phyloP scores from a whole-genome alignment of 1,284 basidiomycete genomes.

The Lentinula novae-zelandiae region DNA sequence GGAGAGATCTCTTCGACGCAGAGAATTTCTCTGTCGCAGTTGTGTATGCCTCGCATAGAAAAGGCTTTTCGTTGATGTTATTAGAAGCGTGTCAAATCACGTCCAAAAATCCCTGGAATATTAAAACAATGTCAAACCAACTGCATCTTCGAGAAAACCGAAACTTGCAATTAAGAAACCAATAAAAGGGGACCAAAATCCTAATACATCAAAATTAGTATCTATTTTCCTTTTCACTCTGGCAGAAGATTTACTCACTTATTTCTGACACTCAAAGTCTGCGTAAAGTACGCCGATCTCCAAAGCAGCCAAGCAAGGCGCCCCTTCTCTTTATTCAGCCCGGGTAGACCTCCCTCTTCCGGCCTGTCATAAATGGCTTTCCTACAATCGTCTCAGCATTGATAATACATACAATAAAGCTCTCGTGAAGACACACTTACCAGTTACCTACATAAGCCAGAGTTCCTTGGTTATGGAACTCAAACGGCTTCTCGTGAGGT shows the following conservation, averaged over 20 bases:
- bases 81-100: slow-evolving; percentile 77
- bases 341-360: slow-evolving; percentile 38
- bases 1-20: neutral
- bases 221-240: neutral
- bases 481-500: slow-evolving; percentile 38
- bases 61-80: neutral
- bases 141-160: neutral
- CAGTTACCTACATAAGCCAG: slow-evolving; percentile 82
- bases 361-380: slow-evolving; percentile 73
- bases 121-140: neutral
- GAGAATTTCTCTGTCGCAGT: neutral
- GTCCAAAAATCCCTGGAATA: slow-evolving; percentile 67
- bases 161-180: slow-evolving; percentile 58
- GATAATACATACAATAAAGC: neutral
- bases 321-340: slow-evolving; percentile 65
- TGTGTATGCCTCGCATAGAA: too few species aligned
- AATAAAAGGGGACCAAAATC: slow-evolving; percentile 71
- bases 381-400: slow-evolving; percentile 34
- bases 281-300: slow-evolving; percentile 79
- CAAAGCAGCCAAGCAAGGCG: slow-evolving; percentile 76
- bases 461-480: slow-evolving; percentile 57
- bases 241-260: slow-evolving; percentile 40
- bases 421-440: slow-evolving; percentile 30
- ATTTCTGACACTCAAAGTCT: slow-evolving; percentile 75
- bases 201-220: slow-evolving; percentile 28